These are phyloP conservation scores for Aurantiochytrium sp. DNA, from an alignment of 108 stramenopile genomes.

Conservation along the genomic window DNA sequence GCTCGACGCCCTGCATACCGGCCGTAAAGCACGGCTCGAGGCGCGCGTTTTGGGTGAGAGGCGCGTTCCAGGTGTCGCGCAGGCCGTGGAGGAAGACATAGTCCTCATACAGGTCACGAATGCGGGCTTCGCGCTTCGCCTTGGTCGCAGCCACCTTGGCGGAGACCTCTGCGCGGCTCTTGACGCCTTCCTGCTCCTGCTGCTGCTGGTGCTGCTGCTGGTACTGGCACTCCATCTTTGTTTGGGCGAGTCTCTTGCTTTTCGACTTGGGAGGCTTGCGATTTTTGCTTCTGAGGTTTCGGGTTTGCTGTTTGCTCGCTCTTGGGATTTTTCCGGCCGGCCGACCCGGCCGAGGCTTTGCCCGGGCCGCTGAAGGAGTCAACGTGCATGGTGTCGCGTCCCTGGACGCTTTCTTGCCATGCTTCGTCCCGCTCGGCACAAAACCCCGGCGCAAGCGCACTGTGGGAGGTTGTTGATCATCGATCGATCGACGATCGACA, in stretches of 20 bases:
- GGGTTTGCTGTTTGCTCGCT: no score
- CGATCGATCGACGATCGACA: no score
- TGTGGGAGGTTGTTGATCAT: no score
- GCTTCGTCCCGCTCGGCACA: no score
- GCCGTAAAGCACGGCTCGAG: constrained; percentile 39
- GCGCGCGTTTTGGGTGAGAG: constrained; percentile 28
- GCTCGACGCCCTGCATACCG: constrained; percentile 38
- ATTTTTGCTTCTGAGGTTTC: background rate
- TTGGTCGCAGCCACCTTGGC: constrained; percentile 10
- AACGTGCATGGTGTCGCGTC: no score
- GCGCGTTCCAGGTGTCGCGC: constrained; percentile 18
- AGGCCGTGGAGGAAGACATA: constrained; percentile 32
- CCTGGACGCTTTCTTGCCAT: no score
- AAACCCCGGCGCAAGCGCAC: no score
- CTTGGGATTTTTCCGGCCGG: no score
- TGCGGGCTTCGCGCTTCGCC: background rate
- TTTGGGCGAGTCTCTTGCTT: background rate
- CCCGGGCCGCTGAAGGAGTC: no score
- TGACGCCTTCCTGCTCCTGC: background rate
- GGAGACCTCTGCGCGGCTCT: background rate
- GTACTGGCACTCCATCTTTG: background rate
- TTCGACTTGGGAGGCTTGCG: background rate
- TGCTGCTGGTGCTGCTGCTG: background rate
- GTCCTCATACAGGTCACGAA: constrained; percentile 38
- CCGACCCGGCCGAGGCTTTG: no score